Conservation (phyloP, 1,139 yeast species). For the Blastobotrys capitulatus region DNA sequence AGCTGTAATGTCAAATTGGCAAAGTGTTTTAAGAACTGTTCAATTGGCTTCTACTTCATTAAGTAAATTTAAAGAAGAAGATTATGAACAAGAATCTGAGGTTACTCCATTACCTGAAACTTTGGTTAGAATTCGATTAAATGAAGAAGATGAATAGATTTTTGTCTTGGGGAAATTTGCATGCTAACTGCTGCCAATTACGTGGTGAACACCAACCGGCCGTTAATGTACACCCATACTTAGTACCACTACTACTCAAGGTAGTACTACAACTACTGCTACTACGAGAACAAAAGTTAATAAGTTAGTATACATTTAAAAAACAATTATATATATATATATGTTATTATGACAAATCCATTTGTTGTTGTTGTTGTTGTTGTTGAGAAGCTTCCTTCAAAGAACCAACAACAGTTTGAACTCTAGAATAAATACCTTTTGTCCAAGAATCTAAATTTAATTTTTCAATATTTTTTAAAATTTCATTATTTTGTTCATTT, state of each 20-base stretch:
- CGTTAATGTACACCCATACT: too few species aligned
- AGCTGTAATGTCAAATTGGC: slow-evolving; percentile 54
- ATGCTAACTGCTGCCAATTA: too few species aligned
- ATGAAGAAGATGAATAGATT: slow-evolving; percentile 25
- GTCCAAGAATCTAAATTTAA: slow-evolving; percentile 22
- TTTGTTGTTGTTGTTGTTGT: slow-evolving; percentile 2
- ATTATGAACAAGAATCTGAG: slow-evolving; percentile 36
- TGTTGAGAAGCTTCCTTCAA: too few species aligned
- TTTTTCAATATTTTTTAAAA: slow-evolving; percentile 14
- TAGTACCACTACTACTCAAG: too few species aligned
- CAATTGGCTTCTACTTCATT: slow-evolving; percentile 53
- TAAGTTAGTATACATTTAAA: too few species aligned
- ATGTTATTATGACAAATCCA: slow-evolving; percentile 4
- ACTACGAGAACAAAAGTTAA: too few species aligned
- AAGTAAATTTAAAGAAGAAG: slow-evolving; percentile 42
- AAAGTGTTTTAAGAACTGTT: slow-evolving; percentile 57
- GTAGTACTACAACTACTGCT: too few species aligned
- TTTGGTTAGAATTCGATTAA: slow-evolving; percentile 58
- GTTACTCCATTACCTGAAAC: slow-evolving; percentile 56
- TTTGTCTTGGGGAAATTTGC: too few species aligned
- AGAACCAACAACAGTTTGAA: slow-evolving; percentile 6
- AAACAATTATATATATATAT: background rate
- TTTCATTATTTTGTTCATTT: slow-evolving; percentile 9
- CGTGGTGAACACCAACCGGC: too few species aligned
- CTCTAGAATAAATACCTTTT: slow-evolving; percentile 20